Base-by-base conservation (phyloP, 2,329 filamentous ascomycete species). In the Rutstroemia sp. region DNA sequence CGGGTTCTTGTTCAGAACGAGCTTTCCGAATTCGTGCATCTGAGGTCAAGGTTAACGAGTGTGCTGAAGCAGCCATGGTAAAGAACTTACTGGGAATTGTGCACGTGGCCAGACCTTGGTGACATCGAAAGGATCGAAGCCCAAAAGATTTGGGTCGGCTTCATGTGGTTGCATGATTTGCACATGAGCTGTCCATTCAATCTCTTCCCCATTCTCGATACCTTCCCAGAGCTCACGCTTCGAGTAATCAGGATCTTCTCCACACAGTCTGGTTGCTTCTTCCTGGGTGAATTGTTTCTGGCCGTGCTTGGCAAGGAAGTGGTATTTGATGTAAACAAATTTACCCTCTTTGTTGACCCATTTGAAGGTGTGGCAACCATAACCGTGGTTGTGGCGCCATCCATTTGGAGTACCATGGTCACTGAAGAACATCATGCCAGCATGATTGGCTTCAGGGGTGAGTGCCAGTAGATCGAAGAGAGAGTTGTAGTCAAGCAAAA, bases 341-440 rank as follows among this genome's bases (percentile, higher is more conserved):
- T 72, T 73, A 48, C 78, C 77, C 38, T 79, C 74, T 8, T 76
- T 73, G 64, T 80, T 81, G 60, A 76, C 73, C 64, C 78, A 75
- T 63, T 81, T 81, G 65, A 78, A 76, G 0, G 78, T 80, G 64
- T 82, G 76, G 1, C 78, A 77, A 4, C 73, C 74, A 65, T 80
- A 81, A 4, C 74, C 77, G 65, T 82, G 77, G 72, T 80, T 77
- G 62, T 78, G 70, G 21, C 79, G 72, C 60, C 78, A 79, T 0
- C 75, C 76, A 54, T 76, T 75, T 0, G 79, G 80, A 8, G 78
- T 81, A 2, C 80, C 80, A 12, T 78, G 73, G 58, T 82, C 78
- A 16, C 77, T 77, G 68, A 83, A 81, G 1, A 82, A 70, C 45
- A 78, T 74, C 78, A 83, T 82, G 81, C 71, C 61, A 78, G 75